Base-by-base conservation (phyloP, 208 protist genomes). In the Strigomonas culicis region DNA sequence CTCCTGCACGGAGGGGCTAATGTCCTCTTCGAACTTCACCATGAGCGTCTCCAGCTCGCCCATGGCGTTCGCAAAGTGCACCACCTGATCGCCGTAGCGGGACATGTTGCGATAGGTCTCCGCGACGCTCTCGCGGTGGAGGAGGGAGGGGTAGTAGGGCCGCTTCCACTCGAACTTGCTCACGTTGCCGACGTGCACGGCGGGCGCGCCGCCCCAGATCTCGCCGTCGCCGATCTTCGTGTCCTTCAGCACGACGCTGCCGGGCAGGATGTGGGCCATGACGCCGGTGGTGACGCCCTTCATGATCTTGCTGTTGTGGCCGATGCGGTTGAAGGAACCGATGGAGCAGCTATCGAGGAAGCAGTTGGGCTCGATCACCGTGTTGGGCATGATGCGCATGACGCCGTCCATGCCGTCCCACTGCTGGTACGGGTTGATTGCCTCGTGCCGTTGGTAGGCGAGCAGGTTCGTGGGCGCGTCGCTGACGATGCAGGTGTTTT, bases 141-240 rank as follows among this genome's bases (percentile, higher is more conserved):
- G 72, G 52, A 90, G 72, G 0, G 84, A 93, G 24, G 86, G 68
- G 63, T 83, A 92, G 68, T 92, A 95, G 21, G 86, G 86, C 4
- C 86, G 74, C 65, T 95, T 95, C 68, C 70, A 93, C 70, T 95
- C 86, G 56, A 92, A 93, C 75, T 95, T 95, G 66, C 83, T 90
- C 24, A 95, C 86, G 7, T 92, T 77, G 4, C 89, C 89, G 27
- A 95, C 50, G 64, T 92, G 90, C 19, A 73, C 59, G 25, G 89
- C 89, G 15, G 89, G 89, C n/a, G 86, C 89, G 7, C 89, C 89
- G 28, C 89, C 89, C 84, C 89, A 95, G 15, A 95, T 70, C 65
- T 95, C 86, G 36, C 89, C 86, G 59, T 95, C 86, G 21, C 75
- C 73, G 52, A 95, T 93, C 55, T 92, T 79, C 10, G 86, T 95